Evolutionary conservation across 306 rosid genomes (phyloP).

Genomic region (Inga laurina): DNA sequence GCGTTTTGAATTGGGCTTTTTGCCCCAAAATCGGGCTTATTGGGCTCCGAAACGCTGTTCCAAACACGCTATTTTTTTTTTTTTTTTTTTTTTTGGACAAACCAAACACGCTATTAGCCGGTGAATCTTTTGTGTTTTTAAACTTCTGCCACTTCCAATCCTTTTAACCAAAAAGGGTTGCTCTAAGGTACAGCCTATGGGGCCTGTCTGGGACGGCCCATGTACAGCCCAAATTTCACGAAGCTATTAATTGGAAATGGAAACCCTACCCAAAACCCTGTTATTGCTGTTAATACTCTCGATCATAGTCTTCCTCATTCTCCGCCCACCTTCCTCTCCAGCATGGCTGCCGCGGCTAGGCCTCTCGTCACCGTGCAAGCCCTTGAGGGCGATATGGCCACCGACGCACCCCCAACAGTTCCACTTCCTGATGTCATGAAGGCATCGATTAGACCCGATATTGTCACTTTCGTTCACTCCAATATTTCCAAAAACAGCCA

Average conservation of each 20-base stretch:
- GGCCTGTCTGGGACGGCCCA: not conserved
- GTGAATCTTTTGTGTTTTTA: no score
- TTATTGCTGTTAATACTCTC: no score
- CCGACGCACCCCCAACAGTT: conserved; percentile 38
- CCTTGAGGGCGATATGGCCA: conserved; percentile 65
- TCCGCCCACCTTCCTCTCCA: not conserved
- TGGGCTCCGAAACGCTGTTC: no score
- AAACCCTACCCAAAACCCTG: conserved; percentile 6
- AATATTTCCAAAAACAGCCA: conserved; percentile 13
- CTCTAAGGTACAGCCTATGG: not conserved
- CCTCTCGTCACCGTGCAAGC: conserved; percentile 60
- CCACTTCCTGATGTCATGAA: conserved; percentile 56
- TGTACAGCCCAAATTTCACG: not conserved
- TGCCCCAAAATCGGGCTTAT: no score
- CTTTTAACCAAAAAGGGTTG: not conserved
- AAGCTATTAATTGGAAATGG: not conserved
- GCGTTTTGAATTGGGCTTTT: no score
- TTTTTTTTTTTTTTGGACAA: no score
- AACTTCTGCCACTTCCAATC: no score
- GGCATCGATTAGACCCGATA: conserved; percentile 44
- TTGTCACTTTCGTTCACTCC: conserved; percentile 10
- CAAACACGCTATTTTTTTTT: no score
- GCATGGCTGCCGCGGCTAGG: conserved; percentile 52
- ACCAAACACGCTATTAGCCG: no score
- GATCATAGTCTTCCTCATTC: not conserved